These are phyloP conservation scores for Brettanomyces custersianus DNA, from an alignment of 805 yeast species.

Conservation along the genomic window DNA sequence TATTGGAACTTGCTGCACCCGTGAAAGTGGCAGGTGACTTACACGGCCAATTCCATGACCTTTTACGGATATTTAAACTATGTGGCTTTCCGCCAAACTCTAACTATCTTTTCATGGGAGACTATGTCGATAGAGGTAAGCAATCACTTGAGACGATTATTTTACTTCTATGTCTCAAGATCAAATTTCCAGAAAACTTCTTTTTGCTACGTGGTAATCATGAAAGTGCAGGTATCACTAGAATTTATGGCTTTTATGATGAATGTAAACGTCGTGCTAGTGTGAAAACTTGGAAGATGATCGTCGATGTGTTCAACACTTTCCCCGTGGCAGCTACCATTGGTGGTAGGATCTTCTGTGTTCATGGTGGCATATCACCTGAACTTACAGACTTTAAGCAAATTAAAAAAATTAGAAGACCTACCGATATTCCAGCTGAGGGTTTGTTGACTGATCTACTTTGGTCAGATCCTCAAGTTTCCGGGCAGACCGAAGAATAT, in stretches of 20 bases:
- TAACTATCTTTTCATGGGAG: conserved; percentile 49
- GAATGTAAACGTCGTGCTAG: conserved; percentile 48
- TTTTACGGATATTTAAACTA: conserved; percentile 44
- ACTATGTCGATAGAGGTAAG: conserved; percentile 52
- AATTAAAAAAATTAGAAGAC: conserved; percentile 63
- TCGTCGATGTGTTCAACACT: conserved; percentile 49
- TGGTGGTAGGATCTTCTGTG: conserved; percentile 48
- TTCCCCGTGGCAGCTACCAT: conserved; percentile 56
- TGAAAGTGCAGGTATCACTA: conserved; percentile 50
- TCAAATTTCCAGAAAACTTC: conserved; percentile 52
- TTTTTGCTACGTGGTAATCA: conserved; percentile 54
- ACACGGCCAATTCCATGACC: conserved; percentile 57
- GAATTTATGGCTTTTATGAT: conserved; percentile 52
- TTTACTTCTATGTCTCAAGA: conserved; percentile 42
- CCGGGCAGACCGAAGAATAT: conserved; percentile 18
- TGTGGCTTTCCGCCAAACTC: conserved; percentile 54
- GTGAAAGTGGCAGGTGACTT: conserved; percentile 81
- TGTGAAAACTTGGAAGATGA: conserved; percentile 39
- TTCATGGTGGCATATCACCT: conserved; percentile 72
- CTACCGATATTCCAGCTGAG: conserved; percentile 77
- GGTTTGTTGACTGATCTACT: conserved; percentile 70
- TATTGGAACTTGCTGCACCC: conserved; percentile 62
- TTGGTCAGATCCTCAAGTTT: conserved; percentile 71
- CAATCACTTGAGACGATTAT: conserved; percentile 49
- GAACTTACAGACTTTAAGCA: conserved; percentile 55